Percentiles rank a stretch among this genome's conserved stretches.
Conservation (phyloP, 768 basidiomycete genomes). For the Polyporus arcularius region DNA sequence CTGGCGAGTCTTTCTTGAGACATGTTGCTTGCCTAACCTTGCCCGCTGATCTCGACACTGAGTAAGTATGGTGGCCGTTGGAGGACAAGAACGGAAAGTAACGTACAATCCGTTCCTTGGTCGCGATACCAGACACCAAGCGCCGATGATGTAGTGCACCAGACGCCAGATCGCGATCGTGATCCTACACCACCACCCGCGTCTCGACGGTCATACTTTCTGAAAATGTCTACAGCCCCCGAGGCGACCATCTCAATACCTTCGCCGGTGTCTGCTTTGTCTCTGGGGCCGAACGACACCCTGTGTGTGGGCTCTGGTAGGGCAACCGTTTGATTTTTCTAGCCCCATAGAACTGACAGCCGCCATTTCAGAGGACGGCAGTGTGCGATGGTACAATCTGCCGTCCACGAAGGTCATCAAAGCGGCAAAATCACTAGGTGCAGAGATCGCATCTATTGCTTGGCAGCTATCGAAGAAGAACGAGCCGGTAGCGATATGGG, state of each 20-base stretch:
- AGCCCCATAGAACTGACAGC: no score
- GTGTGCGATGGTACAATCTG: constrained; percentile 63
- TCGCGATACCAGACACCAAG: constrained; percentile 6
- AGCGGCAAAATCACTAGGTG: constrained; percentile 57
- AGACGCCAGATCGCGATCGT: constrained; percentile 17
- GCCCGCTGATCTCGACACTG: no score
- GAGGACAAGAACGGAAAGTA: background rate
- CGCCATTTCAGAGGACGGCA: constrained; percentile 58
- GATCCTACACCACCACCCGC: background rate
- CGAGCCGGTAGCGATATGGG: constrained; percentile 55
- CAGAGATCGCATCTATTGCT: constrained; percentile 64
- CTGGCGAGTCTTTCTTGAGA: constrained; percentile 8
- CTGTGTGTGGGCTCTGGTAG: constrained; percentile 67
- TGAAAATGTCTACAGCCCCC: background rate
- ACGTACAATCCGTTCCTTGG: background rate
- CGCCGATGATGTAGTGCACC: constrained; percentile 1
- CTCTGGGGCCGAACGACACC: constrained; percentile 48
- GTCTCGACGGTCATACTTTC: background rate
- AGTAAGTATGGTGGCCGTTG: background rate
- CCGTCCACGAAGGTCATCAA: constrained; percentile 61
- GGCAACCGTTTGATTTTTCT: constrained; percentile 7
- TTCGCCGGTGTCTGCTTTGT: constrained; percentile 53
- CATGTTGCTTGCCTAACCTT: background rate
- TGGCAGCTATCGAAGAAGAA: constrained; percentile 44
- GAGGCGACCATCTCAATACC: constrained; percentile 41